These are phyloP conservation scores for Pseudopyrenochaeta lycopersici DNA, from an alignment of 2,329 filamentous ascomycete genomes.

Conservation along the genomic window DNA sequence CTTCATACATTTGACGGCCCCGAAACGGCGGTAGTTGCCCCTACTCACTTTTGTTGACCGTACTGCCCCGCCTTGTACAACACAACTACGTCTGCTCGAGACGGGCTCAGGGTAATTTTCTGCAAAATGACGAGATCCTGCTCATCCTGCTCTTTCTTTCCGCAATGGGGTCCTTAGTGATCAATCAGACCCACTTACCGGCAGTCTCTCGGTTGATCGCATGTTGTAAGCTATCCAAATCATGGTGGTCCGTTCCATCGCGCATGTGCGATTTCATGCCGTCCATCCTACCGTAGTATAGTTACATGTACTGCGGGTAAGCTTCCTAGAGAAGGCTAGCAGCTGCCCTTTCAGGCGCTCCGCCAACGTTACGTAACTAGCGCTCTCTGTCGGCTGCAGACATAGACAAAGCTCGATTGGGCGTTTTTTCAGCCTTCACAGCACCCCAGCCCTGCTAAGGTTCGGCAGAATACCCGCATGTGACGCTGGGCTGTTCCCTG, in stretches of 20 bases:
- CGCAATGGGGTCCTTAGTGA: slow-evolving; percentile 5
- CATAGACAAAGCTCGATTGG: slow-evolving; percentile 14
- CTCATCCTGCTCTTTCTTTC: background rate
- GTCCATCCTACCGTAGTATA: slow-evolving; percentile 2
- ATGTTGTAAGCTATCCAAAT: background rate
- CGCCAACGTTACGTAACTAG: slow-evolving; percentile 19
- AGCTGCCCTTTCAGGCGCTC: background rate
- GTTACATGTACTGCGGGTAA: slow-evolving; percentile 11
- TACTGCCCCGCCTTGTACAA: slow-evolving; percentile 18
- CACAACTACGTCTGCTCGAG: slow-evolving; percentile 6
- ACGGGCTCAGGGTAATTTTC: background rate
- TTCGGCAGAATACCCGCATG: slow-evolving; percentile 27
- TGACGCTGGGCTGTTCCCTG: slow-evolving; percentile 15
- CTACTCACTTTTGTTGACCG: slow-evolving; percentile 9
- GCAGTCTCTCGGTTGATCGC: background rate
- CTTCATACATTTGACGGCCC: background rate
- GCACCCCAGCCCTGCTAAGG: slow-evolving; percentile 5
- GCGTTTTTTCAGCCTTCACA: slow-evolving; percentile 13
- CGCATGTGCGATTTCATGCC: slow-evolving; percentile 4
- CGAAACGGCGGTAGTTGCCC: slow-evolving; percentile 8
- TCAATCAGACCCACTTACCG: slow-evolving; percentile 8
- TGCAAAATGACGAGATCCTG: slow-evolving; percentile 14
- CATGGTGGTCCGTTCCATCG: too few relatives aligned
- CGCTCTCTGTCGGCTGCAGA: background rate
- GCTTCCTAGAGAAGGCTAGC: slow-evolving; percentile 17